A percentile compares a stretch with the other conserved stretches of the same genome.
These are phyloP conservation scores for Metschnikowia arizonensis DNA, from an alignment of 805 yeast species.

Conservation along the genomic window DNA sequence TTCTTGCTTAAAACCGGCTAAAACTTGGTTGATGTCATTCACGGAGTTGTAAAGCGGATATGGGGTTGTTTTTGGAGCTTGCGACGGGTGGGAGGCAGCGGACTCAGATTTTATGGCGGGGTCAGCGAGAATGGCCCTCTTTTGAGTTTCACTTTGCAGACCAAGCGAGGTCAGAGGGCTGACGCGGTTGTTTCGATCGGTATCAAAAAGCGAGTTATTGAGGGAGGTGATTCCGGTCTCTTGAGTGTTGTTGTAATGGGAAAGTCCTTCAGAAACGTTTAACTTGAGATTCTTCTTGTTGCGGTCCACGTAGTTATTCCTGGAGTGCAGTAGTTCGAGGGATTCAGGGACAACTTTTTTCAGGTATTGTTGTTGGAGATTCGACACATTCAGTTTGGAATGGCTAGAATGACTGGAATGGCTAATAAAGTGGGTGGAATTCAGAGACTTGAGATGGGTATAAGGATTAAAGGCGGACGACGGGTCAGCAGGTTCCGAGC, in stretches of 20 bases:
- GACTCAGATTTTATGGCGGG: not conserved
- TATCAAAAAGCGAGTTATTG: conserved; percentile 1
- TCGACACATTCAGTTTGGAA: not conserved
- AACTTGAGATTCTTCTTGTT: conserved; percentile 16
- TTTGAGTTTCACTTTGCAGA: not conserved
- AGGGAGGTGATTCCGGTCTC: conserved; percentile 6
- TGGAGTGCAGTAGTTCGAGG: too few relatives aligned
- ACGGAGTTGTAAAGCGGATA: conserved; percentile 10
- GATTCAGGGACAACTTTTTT: too few relatives aligned
- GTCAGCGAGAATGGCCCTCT: not conserved
- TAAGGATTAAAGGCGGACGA: not conserved
- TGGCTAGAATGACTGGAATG: not conserved
- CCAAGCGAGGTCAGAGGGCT: conserved; percentile 5
- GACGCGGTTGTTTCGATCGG: conserved; percentile 1
- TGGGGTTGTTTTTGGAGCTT: not conserved
- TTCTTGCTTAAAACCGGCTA: conserved; percentile 28
- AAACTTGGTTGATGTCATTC: conserved; percentile 22
- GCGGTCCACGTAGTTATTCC: conserved; percentile 1
- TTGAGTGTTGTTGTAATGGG: not conserved
- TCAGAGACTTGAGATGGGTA: not conserved
- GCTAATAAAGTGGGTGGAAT: not conserved
- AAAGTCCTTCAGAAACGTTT: conserved; percentile 11
- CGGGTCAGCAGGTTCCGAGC: too few relatives aligned
- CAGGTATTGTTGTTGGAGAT: not conserved
- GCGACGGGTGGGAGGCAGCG: not conserved